Percentiles rank a stretch among this genome's conserved stretches.
Evolutionary conservation across 1,139 yeast genomes (phyloP).

Genomic region (Lodderomyces margitis): DNA sequence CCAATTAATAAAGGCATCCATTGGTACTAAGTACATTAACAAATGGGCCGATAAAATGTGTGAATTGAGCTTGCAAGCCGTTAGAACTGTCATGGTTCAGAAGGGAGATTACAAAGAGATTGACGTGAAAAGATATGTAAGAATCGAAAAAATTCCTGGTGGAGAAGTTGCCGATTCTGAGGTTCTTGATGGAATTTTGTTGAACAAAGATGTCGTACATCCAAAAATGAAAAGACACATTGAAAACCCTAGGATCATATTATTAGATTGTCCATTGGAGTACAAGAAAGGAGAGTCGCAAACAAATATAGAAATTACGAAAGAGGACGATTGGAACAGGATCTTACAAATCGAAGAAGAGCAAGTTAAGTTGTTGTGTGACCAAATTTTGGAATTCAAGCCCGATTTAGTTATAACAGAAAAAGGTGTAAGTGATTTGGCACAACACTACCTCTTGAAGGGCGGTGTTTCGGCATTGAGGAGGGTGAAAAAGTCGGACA

Average conservation of each 20-base stretch:
- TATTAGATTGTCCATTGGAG: slow-evolving; percentile 95
- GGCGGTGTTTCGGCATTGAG: slow-evolving; percentile 92
- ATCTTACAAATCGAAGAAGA: slow-evolving; percentile 96
- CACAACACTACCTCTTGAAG: slow-evolving; percentile 92
- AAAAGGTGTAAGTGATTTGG: slow-evolving; percentile 97
- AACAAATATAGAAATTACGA: slow-evolving; percentile 94
- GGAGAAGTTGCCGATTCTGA: slow-evolving; percentile 89
- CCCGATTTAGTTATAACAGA: slow-evolving; percentile 97
- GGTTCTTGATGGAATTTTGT: slow-evolving; percentile 87
- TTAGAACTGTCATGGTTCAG: slow-evolving; percentile 72
- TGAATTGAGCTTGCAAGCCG: slow-evolving; percentile 81
- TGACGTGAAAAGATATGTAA: slow-evolving; percentile 88
- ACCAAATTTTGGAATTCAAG: slow-evolving; percentile 75
- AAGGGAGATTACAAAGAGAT: slow-evolving; percentile 77
- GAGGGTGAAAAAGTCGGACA: slow-evolving; percentile 94
- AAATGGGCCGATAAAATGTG: slow-evolving; percentile 96
- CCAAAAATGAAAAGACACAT: slow-evolving; percentile 94
- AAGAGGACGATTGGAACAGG: slow-evolving; percentile 96
- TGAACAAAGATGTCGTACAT: slow-evolving; percentile 96
- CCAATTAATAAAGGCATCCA: slow-evolving; percentile 81
- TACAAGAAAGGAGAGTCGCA: slow-evolving; percentile 99
- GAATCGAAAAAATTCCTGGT: slow-evolving; percentile 96
- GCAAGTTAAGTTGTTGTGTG: slow-evolving; percentile 87
- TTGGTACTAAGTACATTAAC: slow-evolving; percentile 92
- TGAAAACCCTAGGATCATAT: slow-evolving; percentile 82